phyloP scores from a whole-genome alignment of 768 basidiomycete genomes.

The Leccinum pellstonianum region DNA sequence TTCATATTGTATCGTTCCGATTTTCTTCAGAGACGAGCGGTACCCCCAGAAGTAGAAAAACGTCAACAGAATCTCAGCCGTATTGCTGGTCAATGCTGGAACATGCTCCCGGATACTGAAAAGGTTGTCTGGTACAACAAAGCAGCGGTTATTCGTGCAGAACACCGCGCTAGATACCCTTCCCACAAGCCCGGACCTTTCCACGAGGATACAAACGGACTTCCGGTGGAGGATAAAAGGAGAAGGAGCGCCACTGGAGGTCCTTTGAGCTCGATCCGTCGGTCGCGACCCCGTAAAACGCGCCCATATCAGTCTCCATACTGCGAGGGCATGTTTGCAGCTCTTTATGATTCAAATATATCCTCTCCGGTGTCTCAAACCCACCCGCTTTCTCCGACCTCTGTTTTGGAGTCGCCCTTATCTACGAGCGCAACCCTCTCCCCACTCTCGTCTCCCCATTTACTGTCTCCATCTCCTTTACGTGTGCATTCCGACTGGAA shows the following conservation, averaged over 20 bases:
- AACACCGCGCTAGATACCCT: constrained; percentile 31
- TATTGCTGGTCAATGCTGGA: constrained; percentile 55
- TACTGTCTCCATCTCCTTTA: constrained; percentile 18
- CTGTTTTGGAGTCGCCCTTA: constrained; percentile 1
- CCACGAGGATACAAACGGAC: constrained; percentile 19
- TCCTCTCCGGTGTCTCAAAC: constrained; percentile 7
- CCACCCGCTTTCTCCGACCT: constrained; percentile 1
- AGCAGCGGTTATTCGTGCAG: constrained; percentile 28
- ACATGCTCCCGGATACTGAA: constrained; percentile 36
- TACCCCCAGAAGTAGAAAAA: constrained; percentile 45
- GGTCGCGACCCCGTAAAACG: constrained; percentile 31
- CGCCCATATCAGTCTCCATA: constrained; percentile 10
- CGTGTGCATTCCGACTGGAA: constrained; percentile 1
- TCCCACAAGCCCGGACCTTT: constrained; percentile 31
- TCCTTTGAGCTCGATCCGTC: constrained; percentile 26
- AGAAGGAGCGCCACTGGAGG: constrained; percentile 37
- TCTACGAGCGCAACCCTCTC: constrained; percentile 11
- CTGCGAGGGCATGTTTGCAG: constrained; percentile 15
- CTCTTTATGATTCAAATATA: constrained; percentile 3
- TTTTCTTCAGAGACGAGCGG: constrained; percentile 42
- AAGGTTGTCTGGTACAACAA: constrained; percentile 36
- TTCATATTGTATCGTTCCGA: constrained; percentile 59
- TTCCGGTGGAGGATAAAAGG: constrained; percentile 25
- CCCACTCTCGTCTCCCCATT: constrained; percentile 15
- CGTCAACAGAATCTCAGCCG: constrained; percentile 56